Conservation (phyloP, 805 yeast genomes). For the Yarrowia hollandica region DNA sequence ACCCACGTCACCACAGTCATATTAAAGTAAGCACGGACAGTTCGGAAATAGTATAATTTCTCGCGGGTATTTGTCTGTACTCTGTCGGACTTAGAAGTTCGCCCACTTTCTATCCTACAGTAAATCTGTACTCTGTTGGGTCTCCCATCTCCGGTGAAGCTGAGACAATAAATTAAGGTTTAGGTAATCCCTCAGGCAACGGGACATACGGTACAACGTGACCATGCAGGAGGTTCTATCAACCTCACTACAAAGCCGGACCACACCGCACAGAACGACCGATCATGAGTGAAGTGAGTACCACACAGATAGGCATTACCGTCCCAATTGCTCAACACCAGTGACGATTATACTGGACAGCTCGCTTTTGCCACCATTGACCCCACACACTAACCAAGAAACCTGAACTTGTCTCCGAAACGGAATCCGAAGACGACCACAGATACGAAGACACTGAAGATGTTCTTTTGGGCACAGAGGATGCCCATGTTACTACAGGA, state of each 20-base stretch:
- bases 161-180: slow-evolving; percentile 25
- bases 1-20: too few species aligned
- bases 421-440: slow-evolving; percentile 26
- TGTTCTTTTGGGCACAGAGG: slow-evolving; percentile 20
- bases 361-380: neutral
- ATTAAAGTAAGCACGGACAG: too few species aligned
- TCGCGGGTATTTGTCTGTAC: too few species aligned
- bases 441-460: slow-evolving; percentile 25
- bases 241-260: slow-evolving; percentile 14
- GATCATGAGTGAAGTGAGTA: slow-evolving; percentile 26
- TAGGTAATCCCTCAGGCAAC: slow-evolving; percentile 26
- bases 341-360: too few species aligned
- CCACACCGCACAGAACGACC: neutral
- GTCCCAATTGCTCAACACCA: neutral
- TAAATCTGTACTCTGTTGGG: neutral
- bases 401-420: slow-evolving; percentile 19
- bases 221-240: slow-evolving; percentile 24
- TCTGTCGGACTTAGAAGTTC: slow-evolving; percentile 4
- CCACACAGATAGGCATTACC: neutral
- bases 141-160: neutral
- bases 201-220: neutral
- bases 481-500: neutral
- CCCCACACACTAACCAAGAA: slow-evolving; percentile 2
- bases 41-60: too few species aligned
- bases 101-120: too few species aligned